Evolutionary conservation across 768 basidiomycete species (phyloP), one percentile per base, ranked within the genome.

Genomic region (Pseudohyphozyma bogoriensis): DNA sequence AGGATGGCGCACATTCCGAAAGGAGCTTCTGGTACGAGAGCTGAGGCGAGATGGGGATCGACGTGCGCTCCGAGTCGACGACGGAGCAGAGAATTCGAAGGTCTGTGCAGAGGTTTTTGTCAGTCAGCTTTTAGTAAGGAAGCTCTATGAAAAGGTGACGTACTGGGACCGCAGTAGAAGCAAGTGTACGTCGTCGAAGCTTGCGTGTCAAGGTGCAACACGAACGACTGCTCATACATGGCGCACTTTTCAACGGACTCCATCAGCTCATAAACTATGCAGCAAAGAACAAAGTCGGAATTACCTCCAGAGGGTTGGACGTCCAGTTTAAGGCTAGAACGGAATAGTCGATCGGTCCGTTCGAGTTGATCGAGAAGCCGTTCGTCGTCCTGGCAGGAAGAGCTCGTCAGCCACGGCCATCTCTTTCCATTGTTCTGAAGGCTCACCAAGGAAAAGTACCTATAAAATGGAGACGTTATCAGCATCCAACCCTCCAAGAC

Each of bases 51-150:
- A 33, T 36, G 28, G 61, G 49, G 31, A 63, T 36, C 46, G 51
- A 55, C 18, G 56, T 51, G 4, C 61, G 56, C 24, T 57, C 56
- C n/a, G 49, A 51, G 36, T 63, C 61, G 55, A 63, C 40, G 13
- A 51, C 32, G 33, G 55, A 58, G 56, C 61, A 63, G 56, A 63
- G 33, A 28, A 63, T 51, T 20, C 61, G 57, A 20, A 63, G 32
- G 40, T 51, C 29, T 52, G 46, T 55, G n/a, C n/a, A 31, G 52
- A 28, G 35, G 50, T 8, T 31, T 56, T 29, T 59, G 51, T 28
- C 28, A 31, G 24, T 36, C 5, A 29, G 26, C 31, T 20, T 9
- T n/a, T 11, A 9, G 32, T 10, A 36, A 29, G 12, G 36, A 15
- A 15, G 50, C 10, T 10, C n/a, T 10, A 37, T 10, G 37, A 18